Evolutionary conservation across 805 yeast species (phyloP).

Genomic region (Yamadazyma philogaea): DNA sequence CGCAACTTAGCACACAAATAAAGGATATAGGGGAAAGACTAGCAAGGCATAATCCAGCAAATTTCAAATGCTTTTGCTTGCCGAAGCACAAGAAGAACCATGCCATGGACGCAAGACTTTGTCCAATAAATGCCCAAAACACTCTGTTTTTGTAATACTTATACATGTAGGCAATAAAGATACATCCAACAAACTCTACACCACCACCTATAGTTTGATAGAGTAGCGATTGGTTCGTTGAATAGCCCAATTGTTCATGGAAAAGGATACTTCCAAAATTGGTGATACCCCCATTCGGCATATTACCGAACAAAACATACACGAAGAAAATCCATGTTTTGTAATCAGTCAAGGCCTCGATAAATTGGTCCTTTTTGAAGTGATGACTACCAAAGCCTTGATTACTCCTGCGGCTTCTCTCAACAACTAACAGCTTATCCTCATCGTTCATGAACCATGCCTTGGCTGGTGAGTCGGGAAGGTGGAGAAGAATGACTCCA

Average conservation of each 20-base stretch:
- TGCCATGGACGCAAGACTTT: slow-evolving; percentile 21
- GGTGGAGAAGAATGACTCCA: slow-evolving; percentile 40
- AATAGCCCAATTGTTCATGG: slow-evolving; percentile 23
- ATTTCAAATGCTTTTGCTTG: slow-evolving; percentile 16
- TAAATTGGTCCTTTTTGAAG: slow-evolving; percentile 36
- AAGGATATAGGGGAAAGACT: slow-evolving; percentile 24
- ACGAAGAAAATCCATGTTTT: slow-evolving; percentile 34
- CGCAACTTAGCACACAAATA: slow-evolving; percentile 30
- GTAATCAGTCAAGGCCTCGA: slow-evolving; percentile 34
- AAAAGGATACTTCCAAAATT: slow-evolving; percentile 33
- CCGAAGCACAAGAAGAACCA: slow-evolving; percentile 45
- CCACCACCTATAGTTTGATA: slow-evolving; percentile 49
- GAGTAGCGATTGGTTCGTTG: slow-evolving; percentile 35
- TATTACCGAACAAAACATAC: slow-evolving; percentile 23
- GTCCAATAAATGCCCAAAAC: slow-evolving; percentile 24
- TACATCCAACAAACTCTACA: slow-evolving; percentile 41
- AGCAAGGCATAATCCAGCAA: slow-evolving; percentile 14
- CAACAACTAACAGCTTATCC: slow-evolving; percentile 33
- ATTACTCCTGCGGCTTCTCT: slow-evolving; percentile 29
- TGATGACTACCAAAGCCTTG: slow-evolving; percentile 43
- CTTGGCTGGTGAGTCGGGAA: slow-evolving; percentile 35
- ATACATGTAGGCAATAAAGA: slow-evolving; percentile 25
- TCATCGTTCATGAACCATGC: slow-evolving; percentile 38
- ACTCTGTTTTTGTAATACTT: slow-evolving; percentile 26
- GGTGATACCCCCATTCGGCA: slow-evolving; percentile 39